phyloP scores from a whole-genome alignment of 169 alveolate species.

The Plasmodium billcollinsi region DNA sequence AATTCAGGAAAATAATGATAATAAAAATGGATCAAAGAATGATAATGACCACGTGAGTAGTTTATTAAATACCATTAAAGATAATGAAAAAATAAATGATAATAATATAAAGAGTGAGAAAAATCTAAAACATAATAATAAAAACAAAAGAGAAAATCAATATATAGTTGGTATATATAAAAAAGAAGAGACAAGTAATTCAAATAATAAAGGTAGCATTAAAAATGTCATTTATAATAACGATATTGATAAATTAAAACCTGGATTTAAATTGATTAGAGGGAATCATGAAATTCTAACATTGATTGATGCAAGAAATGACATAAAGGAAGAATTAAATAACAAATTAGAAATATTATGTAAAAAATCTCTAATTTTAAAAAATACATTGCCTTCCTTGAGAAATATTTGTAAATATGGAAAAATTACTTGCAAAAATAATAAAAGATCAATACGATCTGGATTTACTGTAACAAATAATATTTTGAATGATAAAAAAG shows the following conservation, averaged over 20 bases:
- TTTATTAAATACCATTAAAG: too few species aligned
- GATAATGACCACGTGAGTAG: too few species aligned
- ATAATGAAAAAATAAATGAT: neutral
- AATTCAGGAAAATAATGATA: too few species aligned
- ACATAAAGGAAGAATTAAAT: conserved; percentile 58
- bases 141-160: neutral
- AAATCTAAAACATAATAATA: neutral
- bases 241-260: conserved; percentile 31
- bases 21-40: too few species aligned
- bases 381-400: conserved; percentile 53
- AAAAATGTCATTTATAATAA: neutral
- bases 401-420: conserved; percentile 67
- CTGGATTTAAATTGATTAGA: conserved; percentile 69
- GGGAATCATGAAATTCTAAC: conserved; percentile 63
- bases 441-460: conserved; percentile 52
- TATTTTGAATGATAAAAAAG: conserved; percentile 31
- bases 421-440: conserved; percentile 65
- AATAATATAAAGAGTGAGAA: neutral
- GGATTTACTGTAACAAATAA: conserved; percentile 48
- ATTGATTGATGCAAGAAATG: conserved; percentile 58
- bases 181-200: neutral
- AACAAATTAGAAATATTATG: conserved; percentile 34
- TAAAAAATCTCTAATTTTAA: conserved; percentile 40
- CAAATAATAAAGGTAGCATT: neutral
- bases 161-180: conserved; percentile 3